Percentiles rank a stretch among this genome's conserved stretches.
Conservation (phyloP, 306 rosid genomes). For the Vicia villosa region DNA sequence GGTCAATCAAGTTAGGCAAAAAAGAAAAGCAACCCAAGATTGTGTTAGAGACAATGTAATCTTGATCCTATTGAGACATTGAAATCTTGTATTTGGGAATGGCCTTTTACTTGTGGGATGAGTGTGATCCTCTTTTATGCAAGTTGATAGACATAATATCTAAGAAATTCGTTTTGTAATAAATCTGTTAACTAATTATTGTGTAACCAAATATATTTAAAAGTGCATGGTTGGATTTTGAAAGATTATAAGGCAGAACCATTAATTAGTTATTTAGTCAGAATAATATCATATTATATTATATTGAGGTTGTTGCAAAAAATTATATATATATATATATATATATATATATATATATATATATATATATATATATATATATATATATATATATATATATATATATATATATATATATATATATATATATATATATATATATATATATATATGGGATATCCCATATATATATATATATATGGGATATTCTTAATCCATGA, state of each 20-base stretch:
- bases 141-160: constrained; percentile 37
- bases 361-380: too few relatives aligned
- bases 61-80: constrained; percentile 21
- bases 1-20: constrained; percentile 17
- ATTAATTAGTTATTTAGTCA: too few relatives aligned
- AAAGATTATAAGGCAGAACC: neutral
- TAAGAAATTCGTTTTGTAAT: neutral
- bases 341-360: too few relatives aligned
- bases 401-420: too few relatives aligned
- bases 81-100: constrained; percentile 28
- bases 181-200: constrained; percentile 14
- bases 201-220: constrained; percentile 13
- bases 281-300: neutral
- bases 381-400: too few relatives aligned
- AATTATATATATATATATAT: too few relatives aligned
- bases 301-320: neutral
- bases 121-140: constrained; percentile 32
- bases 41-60: constrained; percentile 22
- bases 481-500: too few relatives aligned
- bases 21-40: constrained; percentile 19
- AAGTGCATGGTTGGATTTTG: constrained; percentile 12
- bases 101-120: constrained; percentile 36
- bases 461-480: too few relatives aligned
- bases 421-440: too few relatives aligned
- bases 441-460: too few relatives aligned